phyloP scores from a whole-genome alignment of 1,284 basidiomycete species.

The Trichosporon asahii region DNA sequence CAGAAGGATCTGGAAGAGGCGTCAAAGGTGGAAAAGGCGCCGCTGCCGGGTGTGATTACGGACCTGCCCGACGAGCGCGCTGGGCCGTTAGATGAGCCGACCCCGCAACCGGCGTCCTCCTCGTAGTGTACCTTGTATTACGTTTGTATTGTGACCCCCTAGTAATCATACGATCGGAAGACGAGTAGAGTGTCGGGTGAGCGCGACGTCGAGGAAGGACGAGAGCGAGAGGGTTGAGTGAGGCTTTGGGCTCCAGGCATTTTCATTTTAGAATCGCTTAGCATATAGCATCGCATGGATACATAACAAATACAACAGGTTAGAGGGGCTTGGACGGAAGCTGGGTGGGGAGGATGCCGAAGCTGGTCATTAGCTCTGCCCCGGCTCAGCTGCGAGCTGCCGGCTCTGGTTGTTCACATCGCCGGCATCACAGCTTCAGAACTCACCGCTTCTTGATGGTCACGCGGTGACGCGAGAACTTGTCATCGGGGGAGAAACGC shows the following conservation, averaged over 20 bases:
- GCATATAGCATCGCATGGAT: conserved; percentile 9
- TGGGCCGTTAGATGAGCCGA: not conserved
- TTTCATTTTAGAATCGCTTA: conserved; percentile 9
- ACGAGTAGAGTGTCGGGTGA: not conserved
- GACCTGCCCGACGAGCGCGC: not conserved
- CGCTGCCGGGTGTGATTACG: not conserved
- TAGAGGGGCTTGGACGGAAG: conserved; percentile 83
- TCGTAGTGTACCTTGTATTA: conserved; percentile 3
- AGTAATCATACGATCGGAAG: not conserved
- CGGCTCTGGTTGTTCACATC: not conserved
- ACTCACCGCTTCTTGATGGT: conserved; percentile 84
- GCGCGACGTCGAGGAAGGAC: not conserved
- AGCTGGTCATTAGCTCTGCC: conserved; percentile 53
- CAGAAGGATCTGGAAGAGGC: conserved; percentile 4
- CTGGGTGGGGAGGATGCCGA: conserved; percentile 79
- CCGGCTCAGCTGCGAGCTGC: too few relatives aligned
- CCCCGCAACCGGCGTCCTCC: not conserved
- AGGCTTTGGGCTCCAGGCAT: not conserved
- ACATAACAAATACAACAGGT: conserved; percentile 28
- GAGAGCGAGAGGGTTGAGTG: not conserved
- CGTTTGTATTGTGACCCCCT: conserved; percentile 6
- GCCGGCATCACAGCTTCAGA: not conserved
- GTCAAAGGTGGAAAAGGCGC: not conserved
- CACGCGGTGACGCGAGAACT: conserved; percentile 91
- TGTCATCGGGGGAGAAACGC: conserved; percentile 95